Base-by-base conservation (phyloP, 805 yeast species). In the Candida montana region DNA sequence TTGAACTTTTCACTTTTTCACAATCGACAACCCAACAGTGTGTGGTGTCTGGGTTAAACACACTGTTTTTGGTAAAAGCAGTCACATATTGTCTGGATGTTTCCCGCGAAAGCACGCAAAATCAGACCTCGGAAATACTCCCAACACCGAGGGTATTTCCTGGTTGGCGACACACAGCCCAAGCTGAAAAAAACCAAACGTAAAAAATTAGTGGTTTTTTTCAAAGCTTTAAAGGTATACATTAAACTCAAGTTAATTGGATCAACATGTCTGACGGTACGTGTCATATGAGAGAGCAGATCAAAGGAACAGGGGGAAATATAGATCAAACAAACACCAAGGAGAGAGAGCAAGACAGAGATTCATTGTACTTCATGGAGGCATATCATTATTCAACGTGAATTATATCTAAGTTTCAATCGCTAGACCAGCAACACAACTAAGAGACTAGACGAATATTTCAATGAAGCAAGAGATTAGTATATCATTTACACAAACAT, bases 241-340 rank as follows among this genome's bases (percentile, higher is more conserved):
- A 13, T 13, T 27, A 16, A 32, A n/a, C 31, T 21, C 35, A 37
- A 37, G 33, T 37, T 26, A 41, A 33, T 35, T 36, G 40, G 41
- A 37, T 33, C 54, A 56, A 50, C 33, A 56, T 56, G 60, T 56
- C 60, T 54, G 60, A 56, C 49, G 60, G 60, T 56, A 56, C 48
- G 60, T 55, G 40, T 3, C 11, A 15, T 3, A 8, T 9, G 7
- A n/a, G 16, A 21, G 28, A 17, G 24, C 17, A 11, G 15, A 21
- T 21, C n/a, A n/a, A 21, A 7, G 24, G 24, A 21, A 16, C 20
- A 21, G n/a, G 24, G 16, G 21, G 15, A 11, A 15, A 17, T 20
- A n/a, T n/a, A 9, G 26, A 21, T 21, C 9, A 21, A 9, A 21
- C 24, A 21, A 21, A 21, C 24, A 21, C 24, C 9, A 21, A 9